Base-by-base conservation (phyloP, 1,284 basidiomycete species). In the Anthracocystis panici-leucophaei region DNA sequence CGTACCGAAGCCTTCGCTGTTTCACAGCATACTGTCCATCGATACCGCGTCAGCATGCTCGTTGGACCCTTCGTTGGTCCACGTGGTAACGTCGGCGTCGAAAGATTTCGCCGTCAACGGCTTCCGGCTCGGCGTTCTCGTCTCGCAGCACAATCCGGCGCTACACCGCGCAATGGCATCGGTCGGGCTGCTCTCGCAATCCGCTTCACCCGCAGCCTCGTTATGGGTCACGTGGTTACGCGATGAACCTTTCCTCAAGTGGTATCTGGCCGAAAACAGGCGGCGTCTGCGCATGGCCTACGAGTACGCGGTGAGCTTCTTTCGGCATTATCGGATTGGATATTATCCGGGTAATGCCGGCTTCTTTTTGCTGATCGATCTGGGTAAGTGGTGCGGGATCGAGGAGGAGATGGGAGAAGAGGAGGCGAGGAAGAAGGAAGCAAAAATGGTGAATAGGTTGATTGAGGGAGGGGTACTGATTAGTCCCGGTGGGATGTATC, bases 91-190 rank as follows among this genome's bases (percentile, higher is more conserved):
- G 5, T 78, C 75, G 6, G 77, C 77, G 0, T 68, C 63, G 16
- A 82, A 82, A 40, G 80, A 82, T 45, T 82, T 81, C 48, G 73
- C 67, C 5, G 55, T 79, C 40, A 82, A 82, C 53, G 80, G 80
- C 4, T 81, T 82, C 64, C 69, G 80, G 0, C 49, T 79, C 5
- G 80, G 80, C 25, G 74, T 79, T 1, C 41, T 78, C 4, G 54
- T 80, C 3, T 72, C 70, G 35, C 80, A 82, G 51, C 61, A 75
- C 57, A 82, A 82, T 38, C 23, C 46, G 7, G 75, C 63, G 3
- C 50, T 79, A 14, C 60, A 64, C 1, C 38, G 63, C 8, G 76
- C 79, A 21, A 77, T 79, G 74, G 14, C 55, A 1, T n/a, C 40
- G 0, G 25, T 74, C 0, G 72, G 72, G 0, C 20, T 77, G 21